A percentile compares a stretch with the other conserved stretches of the same genome.
phyloP scores from a whole-genome alignment of 805 yeast genomes.

The Cyberlindnera bimundalis region DNA sequence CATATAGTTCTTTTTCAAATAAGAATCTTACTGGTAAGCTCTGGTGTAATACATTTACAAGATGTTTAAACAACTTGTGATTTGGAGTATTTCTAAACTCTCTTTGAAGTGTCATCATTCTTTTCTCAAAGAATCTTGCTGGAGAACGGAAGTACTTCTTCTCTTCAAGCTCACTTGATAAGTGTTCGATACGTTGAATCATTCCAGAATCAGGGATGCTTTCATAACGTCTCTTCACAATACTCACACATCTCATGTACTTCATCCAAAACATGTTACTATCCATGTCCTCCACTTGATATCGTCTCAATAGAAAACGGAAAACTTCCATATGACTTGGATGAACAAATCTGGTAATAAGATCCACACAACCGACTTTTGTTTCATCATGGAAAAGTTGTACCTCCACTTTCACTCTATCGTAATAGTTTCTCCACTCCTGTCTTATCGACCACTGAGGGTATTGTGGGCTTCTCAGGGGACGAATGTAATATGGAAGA shows the following conservation, averaged over 20 bases:
- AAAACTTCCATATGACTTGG: not conserved
- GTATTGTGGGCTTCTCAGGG: not conserved
- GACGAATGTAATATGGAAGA: conserved; percentile 1
- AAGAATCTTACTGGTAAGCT: not conserved
- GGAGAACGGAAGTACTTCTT: not conserved
- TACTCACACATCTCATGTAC: not conserved
- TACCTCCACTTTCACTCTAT: conserved; percentile 2
- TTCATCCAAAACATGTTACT: not conserved
- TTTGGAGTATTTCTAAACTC: not conserved
- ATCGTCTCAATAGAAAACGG: not conserved
- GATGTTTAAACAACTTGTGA: not conserved
- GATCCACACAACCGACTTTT: not conserved
- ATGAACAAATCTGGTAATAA: not conserved
- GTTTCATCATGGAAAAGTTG: conserved; percentile 5
- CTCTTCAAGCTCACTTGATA: not conserved
- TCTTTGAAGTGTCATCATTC: conserved; percentile 1
- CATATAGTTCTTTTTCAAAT: not conserved
- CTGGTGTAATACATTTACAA: conserved; percentile 1
- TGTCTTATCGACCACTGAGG: not conserved
- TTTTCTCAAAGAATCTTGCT: conserved; percentile 1
- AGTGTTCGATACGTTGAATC: not conserved
- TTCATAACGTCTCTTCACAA: not conserved
- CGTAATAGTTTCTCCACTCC: conserved; percentile 1
- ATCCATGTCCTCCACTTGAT: not conserved
- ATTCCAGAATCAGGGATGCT: not conserved